Evolutionary conservation across 306 rosid species (phyloP), one percentile per base, ranked within the genome.

Genomic region (Fagus sylvatica): DNA sequence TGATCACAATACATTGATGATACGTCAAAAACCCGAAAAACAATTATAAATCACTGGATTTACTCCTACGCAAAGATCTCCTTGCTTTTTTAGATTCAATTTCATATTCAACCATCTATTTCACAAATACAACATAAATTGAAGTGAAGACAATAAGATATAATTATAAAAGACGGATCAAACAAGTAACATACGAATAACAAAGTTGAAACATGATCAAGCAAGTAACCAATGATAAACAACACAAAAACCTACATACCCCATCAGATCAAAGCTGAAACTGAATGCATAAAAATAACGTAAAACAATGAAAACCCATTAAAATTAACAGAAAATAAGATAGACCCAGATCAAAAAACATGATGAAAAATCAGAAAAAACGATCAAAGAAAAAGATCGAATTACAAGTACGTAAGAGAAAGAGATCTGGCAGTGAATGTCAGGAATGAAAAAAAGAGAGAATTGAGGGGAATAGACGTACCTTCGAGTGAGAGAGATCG

Each of bases 401-500:
- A 69, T 10, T 46, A 55, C 36, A 71, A 54, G 62, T n/a, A 36
- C 4, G 43, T 53, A 64, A 73, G 64, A 22, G 22, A 79, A 41
- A 4, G 78, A 85, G 96, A 90, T 90, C 90, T 65, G 34, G n/a
- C 55, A 33, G 68, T 6, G 10, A 49, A 53, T 41, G 66, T 46
- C 12, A 61, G 72, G 68, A 87, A 82, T 71, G 74, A 85, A 19
- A 68, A 60, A 73, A 59, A 69, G 39, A 41, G 16, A 41, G 60
- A 34, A 76, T 68, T 32, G 77, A 79, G 68, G 80, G 70, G 74
- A 76, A 86, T 71, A 53, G 39, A 76, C 87, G 81, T 81, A 88
- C 93, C 92, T 74, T 22, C 28, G 28, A 22, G 28, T 22, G 28
- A 22, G 28, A 22, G 95, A 80, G 90, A 90, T 86, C 86, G 84